Evolutionary conservation across 2,329 filamentous ascomycete genomes (phyloP).

Genomic region (Cytospora leucostoma): DNA sequence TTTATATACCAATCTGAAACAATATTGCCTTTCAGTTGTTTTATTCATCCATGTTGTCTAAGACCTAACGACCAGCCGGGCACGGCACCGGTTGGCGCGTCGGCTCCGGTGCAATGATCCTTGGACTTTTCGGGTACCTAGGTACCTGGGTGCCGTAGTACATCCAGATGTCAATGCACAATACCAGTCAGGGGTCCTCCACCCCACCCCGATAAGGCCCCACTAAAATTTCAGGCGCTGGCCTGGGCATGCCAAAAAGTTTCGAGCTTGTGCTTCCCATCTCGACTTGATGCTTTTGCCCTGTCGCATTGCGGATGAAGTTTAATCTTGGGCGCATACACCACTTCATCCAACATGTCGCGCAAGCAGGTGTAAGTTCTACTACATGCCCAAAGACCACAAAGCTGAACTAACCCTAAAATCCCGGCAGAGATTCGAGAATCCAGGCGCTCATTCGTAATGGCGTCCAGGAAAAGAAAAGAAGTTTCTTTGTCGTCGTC

Average conservation of each 20-base stretch:
- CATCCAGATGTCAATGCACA: too few species aligned
- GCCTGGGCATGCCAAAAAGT: slow-evolving; percentile 23
- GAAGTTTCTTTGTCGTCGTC: slow-evolving; percentile 96
- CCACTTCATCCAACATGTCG: slow-evolving; percentile 49
- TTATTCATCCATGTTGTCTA: too few species aligned
- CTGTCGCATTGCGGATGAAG: slow-evolving; percentile 16
- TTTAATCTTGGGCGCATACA: slow-evolving; percentile 13
- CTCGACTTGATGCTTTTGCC: background rate
- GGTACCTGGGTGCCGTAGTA: background rate
- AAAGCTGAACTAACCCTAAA: slow-evolving; percentile 19
- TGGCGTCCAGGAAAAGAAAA: slow-evolving; percentile 92
- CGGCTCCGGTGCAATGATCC: slow-evolving; percentile 6
- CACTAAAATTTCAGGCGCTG: slow-evolving; percentile 27
- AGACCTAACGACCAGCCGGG: background rate
- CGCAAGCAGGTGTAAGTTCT: slow-evolving; percentile 57
- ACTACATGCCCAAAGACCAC: background rate
- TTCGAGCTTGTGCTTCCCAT: slow-evolving; percentile 10
- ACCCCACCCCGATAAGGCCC: slow-evolving; percentile 8
- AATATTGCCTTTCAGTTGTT: background rate
- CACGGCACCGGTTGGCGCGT: background rate
- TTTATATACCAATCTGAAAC: too few species aligned
- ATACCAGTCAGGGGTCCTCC: background rate
- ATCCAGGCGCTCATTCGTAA: slow-evolving; percentile 90
- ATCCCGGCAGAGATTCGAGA: slow-evolving; percentile 69
- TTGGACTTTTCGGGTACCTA: background rate